These are phyloP conservation scores for Suhomyces atakaporum DNA, from an alignment of 1,139 yeast genomes.

Conservation along the genomic window DNA sequence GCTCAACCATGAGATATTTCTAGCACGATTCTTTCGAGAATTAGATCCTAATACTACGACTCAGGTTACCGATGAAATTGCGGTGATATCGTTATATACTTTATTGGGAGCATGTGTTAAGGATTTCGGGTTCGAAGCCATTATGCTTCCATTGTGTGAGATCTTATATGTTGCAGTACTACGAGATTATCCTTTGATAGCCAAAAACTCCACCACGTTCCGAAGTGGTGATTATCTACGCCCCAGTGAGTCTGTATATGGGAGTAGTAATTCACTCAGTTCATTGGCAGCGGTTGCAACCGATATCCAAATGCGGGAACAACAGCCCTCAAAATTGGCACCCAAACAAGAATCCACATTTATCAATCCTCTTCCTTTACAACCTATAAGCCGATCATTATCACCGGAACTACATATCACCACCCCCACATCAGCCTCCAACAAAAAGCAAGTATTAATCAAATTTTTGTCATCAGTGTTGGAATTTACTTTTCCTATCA, in stretches of 20 bases:
- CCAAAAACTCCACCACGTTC: constrained; percentile 42
- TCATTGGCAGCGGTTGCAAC: constrained; percentile 47
- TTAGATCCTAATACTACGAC: constrained; percentile 47
- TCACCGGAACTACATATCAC: constrained; percentile 9
- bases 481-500: constrained; percentile 61
- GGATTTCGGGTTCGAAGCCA: constrained; percentile 76
- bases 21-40: constrained; percentile 52
- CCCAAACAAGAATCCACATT: neutral
- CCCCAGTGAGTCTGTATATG: constrained; percentile 4
- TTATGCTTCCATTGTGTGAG: constrained; percentile 64
- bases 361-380: neutral
- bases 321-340: neutral
- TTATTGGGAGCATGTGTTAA: constrained; percentile 70
- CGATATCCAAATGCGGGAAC: constrained; percentile 25
- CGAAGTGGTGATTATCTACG: constrained; percentile 17
- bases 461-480: constrained; percentile 46
- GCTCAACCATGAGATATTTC: constrained; percentile 42
- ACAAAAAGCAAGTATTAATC: constrained; percentile 31
- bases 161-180: constrained; percentile 64
- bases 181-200: constrained; percentile 63
- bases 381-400: constrained; percentile 6
- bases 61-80: constrained; percentile 43
- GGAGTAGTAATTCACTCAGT: constrained; percentile 23
- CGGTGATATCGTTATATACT: constrained; percentile 54
- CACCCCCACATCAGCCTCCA: neutral